Evolutionary conservation across 768 basidiomycete species (phyloP), one percentile per base, ranked within the genome.

Genomic region (Hemileccinum impolitum): DNA sequence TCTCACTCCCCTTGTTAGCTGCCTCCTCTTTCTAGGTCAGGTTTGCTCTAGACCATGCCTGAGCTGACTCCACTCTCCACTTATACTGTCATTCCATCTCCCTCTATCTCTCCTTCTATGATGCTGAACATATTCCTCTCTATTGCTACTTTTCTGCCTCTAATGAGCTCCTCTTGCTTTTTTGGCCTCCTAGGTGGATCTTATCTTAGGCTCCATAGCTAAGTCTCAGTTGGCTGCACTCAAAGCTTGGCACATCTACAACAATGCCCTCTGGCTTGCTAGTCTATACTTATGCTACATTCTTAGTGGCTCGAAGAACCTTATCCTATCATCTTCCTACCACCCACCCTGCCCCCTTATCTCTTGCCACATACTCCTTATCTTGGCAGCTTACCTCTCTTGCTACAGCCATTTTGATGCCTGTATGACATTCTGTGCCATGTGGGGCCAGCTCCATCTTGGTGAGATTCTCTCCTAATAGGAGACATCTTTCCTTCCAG

Each of bases 231-330:
- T 54, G 1, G 43, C 51, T 0, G 50, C 25, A 1, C 18, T 72
- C 3, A 62, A 59, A 7, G 65, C 68, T 0, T 74, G 70, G 70
- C 72, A 74, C 39, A 50, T 61, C 17, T 26, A 58, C 12, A 64
- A 72, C 26, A 35, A 54, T 8, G 26, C 57, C 2, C 34, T 48
- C 0, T 74, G 64, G 64, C 31, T 51, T 0, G 62, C 60, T 0
- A 45, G 54, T 1, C 1, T 35, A 0, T 52, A 51, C 1, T 61
- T 72, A 0, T 31, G 47, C 19, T 61, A 66, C 17, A 48, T 68
- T 0, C 35, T 69, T 0, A 52, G 58, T 9, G 65, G 67, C 0
- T 52, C 61, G 3, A 41, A 50, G 8, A 65, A 64, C 14, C 49
- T 66, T 3, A 44, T 65, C 3, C 70, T 65, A 0, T 32, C 34